Percentiles rank a stretch among this genome's conserved stretches.
Evolutionary conservation across 164 flowering plant species (phyloP).

Genomic region (Nelumbo lutea): DNA sequence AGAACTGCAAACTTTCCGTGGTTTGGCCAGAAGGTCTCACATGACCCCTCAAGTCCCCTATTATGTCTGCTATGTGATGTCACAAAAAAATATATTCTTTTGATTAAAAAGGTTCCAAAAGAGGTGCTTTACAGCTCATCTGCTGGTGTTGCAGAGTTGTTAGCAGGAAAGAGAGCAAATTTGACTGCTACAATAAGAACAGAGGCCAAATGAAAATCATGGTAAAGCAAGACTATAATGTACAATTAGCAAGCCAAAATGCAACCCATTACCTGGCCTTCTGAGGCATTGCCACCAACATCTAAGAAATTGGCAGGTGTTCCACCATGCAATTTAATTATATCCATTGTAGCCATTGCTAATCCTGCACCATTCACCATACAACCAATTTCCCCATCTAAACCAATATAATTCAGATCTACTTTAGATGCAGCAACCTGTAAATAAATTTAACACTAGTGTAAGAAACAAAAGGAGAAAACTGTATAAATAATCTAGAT

Average conservation of each 20-base stretch:
- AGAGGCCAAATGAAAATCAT: not conserved
- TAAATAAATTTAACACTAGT: conserved; percentile 1
- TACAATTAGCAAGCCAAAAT: not conserved
- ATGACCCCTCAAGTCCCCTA: too few relatives aligned
- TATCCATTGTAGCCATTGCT: conserved; percentile 99
- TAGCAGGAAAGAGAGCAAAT: too few relatives aligned
- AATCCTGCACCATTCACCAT: conserved; percentile 99
- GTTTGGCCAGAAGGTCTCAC: too few relatives aligned
- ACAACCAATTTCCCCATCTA: conserved; percentile 99
- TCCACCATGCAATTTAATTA: conserved; percentile 96
- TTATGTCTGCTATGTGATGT: too few relatives aligned
- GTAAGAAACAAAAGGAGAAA: too few relatives aligned
- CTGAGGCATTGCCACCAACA: conserved; percentile 99
- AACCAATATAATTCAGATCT: conserved; percentile 94
- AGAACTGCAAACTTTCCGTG: too few relatives aligned
- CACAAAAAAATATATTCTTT: too few relatives aligned
- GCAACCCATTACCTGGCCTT: conserved; percentile 59
- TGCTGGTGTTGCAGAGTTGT: too few relatives aligned
- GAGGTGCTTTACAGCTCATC: too few relatives aligned
- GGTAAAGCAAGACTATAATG: not conserved
- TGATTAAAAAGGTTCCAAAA: too few relatives aligned
- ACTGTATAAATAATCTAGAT: too few relatives aligned
- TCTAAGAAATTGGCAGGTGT: conserved; percentile 99
- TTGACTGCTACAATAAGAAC: too few relatives aligned
- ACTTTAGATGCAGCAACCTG: conserved; percentile 98